Base-by-base conservation (phyloP, 192 early-diverging fungal genomes). In the Chytriomyces sp. region DNA sequence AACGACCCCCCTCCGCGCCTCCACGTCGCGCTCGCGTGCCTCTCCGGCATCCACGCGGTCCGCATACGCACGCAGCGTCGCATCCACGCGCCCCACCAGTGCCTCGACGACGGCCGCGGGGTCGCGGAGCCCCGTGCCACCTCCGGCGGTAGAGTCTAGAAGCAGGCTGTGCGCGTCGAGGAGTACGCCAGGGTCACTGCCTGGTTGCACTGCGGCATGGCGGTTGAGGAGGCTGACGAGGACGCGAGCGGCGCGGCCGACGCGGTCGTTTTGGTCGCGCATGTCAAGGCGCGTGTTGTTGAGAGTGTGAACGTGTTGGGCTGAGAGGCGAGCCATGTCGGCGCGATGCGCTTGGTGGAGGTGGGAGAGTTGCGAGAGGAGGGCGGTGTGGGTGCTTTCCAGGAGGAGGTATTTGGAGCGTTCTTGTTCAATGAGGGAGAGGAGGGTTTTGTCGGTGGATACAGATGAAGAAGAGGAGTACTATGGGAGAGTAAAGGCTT, bases 371-470 rank as follows among this genome's bases (percentile, higher is more conserved):
- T 59, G 39, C n/a, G 61, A 54, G 39, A 85, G 56, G 3, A 85
- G 73, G 54, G 84, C 81, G 58, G 78, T 77, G 64, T 86, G 84
- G 7, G 78, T 78, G 26, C 58, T 52, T 53, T 86, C 85, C 1
- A 86, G 78, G 36, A 70, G 65, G 12, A 58, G 38, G 61, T 76
- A 81, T 12, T 75, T 73, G 6, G 79, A 61, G 36, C 82, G 70
- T 73, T 86, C 85, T 34, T 81, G 80, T 39, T 86, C 85, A 37
- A 86, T 73, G 14, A 84, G 64, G 25, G 59, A 53, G 8, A 84
- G 69, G 7, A 86, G 76, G 19, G 79, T 66, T 60, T 84, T 83
- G 52, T 84, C 82, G 4, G 75, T 76, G 19, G 68, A 40, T 17
- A 57, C 52, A 5, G 34, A 49, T n/a, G 44, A 49, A 22, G 14